These are phyloP conservation scores for Sclerotiophoma versabilis DNA, from an alignment of 2,329 filamentous ascomycete genomes.

Conservation along the genomic window DNA sequence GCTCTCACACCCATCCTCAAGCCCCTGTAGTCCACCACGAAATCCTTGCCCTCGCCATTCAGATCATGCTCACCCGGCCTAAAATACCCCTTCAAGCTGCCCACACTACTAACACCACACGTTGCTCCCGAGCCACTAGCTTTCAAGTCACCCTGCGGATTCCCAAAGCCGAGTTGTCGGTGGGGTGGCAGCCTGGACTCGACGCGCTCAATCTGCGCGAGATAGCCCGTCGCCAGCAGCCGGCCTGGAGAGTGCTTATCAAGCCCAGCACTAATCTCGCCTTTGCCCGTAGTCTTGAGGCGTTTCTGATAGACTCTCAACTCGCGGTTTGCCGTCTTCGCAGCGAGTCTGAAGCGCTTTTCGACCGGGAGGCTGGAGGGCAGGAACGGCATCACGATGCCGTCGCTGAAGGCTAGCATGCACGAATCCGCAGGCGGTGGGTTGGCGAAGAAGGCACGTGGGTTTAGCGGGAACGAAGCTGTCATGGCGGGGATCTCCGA, in stretches of 20 bases:
- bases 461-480: conserved; percentile 57
- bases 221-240: conserved; percentile 54
- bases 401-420: conserved; percentile 58
- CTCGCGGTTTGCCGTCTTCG: conserved; percentile 52
- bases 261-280: conserved; percentile 25
- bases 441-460: conserved; percentile 53
- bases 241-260: conserved; percentile 49
- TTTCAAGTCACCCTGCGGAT: conserved; percentile 50
- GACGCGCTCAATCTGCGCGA: conserved; percentile 50
- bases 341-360: conserved; percentile 50
- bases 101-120: conserved; percentile 55
- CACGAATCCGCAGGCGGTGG: conserved; percentile 51
- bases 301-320: conserved; percentile 56
- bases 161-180: conserved; percentile 27
- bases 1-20: conserved; percentile 52
- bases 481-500: conserved; percentile 47
- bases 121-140: conserved; percentile 48
- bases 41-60: conserved; percentile 38
- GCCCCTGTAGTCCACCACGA: conserved; percentile 51
- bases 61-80: conserved; percentile 36
- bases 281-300: conserved; percentile 19
- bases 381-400: conserved; percentile 55
- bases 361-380: conserved; percentile 44
- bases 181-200: conserved; percentile 44
- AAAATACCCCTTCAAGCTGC: conserved; percentile 46